Evolutionary conservation across 768 basidiomycete species (phyloP).

Genomic region (Phanerochaete carnosa): DNA sequence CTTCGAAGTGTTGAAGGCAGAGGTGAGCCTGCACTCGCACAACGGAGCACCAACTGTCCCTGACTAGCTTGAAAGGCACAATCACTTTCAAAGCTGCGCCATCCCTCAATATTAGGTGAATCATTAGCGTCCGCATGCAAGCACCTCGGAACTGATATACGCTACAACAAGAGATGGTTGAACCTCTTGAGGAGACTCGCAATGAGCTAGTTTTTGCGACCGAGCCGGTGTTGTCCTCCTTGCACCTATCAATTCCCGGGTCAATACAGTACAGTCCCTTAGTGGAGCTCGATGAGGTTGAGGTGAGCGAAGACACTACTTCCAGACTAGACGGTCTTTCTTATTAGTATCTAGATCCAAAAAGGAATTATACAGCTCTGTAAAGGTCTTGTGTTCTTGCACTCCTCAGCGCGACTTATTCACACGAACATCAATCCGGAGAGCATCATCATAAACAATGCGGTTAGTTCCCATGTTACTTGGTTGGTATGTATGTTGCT

Average conservation of each 20-base stretch:
- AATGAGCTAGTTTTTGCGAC: slow-evolving; percentile 91
- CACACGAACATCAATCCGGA: slow-evolving; percentile 90
- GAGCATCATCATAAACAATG: slow-evolving; percentile 83
- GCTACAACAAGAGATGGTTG: slow-evolving; percentile 79
- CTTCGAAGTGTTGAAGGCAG: slow-evolving; percentile 83
- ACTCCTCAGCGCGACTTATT: slow-evolving; percentile 86
- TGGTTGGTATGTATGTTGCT: neutral
- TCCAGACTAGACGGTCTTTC: neutral
- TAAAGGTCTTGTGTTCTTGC: slow-evolving; percentile 87
- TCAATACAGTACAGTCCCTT: slow-evolving; percentile 50
- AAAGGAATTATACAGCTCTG: slow-evolving; percentile 93
- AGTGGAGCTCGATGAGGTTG: slow-evolving; percentile 93
- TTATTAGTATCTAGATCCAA: slow-evolving; percentile 60
- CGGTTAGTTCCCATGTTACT: slow-evolving; percentile 45
- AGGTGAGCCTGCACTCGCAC: slow-evolving; percentile 50
- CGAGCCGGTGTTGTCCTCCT: slow-evolving; percentile 81
- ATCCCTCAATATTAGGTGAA: slow-evolving; percentile 88
- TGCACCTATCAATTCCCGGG: slow-evolving; percentile 73
- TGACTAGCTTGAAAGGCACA: slow-evolving; percentile 52
- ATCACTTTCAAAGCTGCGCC: slow-evolving; percentile 79
- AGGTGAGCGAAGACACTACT: slow-evolving; percentile 47
- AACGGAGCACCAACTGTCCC: neutral
- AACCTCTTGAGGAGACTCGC: slow-evolving; percentile 92
- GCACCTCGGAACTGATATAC: slow-evolving; percentile 5
- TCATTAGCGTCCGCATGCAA: slow-evolving; percentile 5